Evolutionary conservation across 2,329 filamentous ascomycete species (phyloP), one percentile per base, ranked within the genome.

Genomic region (Lachnellula subtilissima): DNA sequence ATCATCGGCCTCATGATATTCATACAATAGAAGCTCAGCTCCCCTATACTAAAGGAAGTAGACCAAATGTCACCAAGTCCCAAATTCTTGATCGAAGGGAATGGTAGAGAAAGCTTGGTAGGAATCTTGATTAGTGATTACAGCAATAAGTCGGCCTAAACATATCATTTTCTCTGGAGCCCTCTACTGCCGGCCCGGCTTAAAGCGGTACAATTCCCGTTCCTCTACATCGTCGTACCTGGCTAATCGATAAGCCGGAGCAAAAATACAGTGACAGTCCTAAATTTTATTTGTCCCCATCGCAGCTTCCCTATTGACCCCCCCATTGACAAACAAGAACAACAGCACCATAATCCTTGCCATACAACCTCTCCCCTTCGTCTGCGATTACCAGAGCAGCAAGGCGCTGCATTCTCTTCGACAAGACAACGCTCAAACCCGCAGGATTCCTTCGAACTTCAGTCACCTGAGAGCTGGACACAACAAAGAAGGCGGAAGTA

Each of bases 161-260:
- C 28, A 11, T 28, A 28, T 9, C 28, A 32, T 32, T 32, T 32
- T 32, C 28, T 32, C 28, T 32, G 2, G 3, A 9, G 28, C 11
- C 8, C 8, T 9, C 2, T 32, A 32, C 8, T 9, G 28, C 28
- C 7, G 28, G 28, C 8, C 28, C 7, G 28, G 28, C 8, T 45
- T 5, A 45, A 11, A 22, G 42, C 19, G 42, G 19, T 45, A 23
- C 42, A 40, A 40, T n/a, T 40, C 14, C 14, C n/a, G 37, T 40
- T 15, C 4, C 4, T 15, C 37, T 6, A 17, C n/a, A 40, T 17
- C 37, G 42, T 17, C 15, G 17, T 17, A 32, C 19, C 22, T 19
- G 42, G 15, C 42, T 17, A 56, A 61, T 60, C 56, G 58, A 62
- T 61, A 62, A 62, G 60, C 53, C 46, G 39, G 40, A 47, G 35